A percentile compares a stretch with the other conserved stretches of the same genome.
Conservation (phyloP, 2,329 filamentous ascomycete species). For the Paecilomyces fulvus region DNA sequence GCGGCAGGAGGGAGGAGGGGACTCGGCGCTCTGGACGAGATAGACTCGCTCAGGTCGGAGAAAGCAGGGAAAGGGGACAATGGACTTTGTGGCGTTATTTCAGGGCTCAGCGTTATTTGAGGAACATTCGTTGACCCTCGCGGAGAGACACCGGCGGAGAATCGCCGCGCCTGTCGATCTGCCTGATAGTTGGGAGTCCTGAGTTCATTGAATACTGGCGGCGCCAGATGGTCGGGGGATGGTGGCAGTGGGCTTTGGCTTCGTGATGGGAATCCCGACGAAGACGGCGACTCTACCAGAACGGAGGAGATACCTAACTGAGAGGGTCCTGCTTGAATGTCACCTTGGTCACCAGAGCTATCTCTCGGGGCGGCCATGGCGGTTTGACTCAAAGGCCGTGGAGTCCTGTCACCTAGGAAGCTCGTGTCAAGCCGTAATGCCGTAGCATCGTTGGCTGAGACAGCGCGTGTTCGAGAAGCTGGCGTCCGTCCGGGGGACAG, state of each 20-base stretch:
- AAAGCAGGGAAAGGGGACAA: constrained; percentile 61
- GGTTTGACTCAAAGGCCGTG: constrained; percentile 27
- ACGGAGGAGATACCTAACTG: constrained; percentile 16
- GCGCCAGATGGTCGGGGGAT: constrained; percentile 36
- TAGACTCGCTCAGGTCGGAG: constrained; percentile 47
- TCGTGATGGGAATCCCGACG: constrained; percentile 20
- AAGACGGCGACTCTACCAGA: constrained; percentile 26
- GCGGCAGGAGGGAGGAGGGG: constrained; percentile 48
- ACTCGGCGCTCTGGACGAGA: constrained; percentile 44
- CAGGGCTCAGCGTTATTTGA: constrained; percentile 4
- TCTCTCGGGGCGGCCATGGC: constrained; percentile 31
- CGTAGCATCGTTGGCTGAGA: constrained; percentile 52
- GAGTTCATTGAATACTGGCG: constrained; percentile 29
- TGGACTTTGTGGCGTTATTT: constrained; percentile 22
- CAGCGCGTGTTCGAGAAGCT: constrained; percentile 40
- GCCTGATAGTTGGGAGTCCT: constrained; percentile 29
- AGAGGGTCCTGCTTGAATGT: constrained; percentile 8
- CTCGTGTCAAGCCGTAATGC: constrained; percentile 37
- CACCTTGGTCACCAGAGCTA: constrained; percentile 7
- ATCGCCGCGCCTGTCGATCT: constrained; percentile 9
- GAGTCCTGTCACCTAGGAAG: constrained; percentile 15
- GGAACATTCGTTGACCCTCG: constrained; percentile 11
- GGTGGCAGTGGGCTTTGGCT: constrained; percentile 24
- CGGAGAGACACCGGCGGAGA: constrained; percentile 24
- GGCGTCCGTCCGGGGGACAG: constrained; percentile 16